These are phyloP conservation scores for Dactylellina leptospora DNA, from an alignment of 2,329 filamentous ascomycete species.

Conservation along the genomic window DNA sequence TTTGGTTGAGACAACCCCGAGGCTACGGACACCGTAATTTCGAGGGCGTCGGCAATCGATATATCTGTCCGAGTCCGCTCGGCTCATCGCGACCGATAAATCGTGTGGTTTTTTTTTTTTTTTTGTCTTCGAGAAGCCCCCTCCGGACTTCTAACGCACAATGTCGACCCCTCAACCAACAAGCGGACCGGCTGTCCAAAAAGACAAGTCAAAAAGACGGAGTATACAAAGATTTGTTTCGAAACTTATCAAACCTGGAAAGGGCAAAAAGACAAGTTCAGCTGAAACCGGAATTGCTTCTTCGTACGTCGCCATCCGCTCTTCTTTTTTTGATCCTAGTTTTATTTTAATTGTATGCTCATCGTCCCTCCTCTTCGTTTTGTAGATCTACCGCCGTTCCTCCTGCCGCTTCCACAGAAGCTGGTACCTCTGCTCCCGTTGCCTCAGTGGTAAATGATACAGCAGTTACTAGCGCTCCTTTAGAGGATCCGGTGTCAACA, in stretches of 20 bases:
- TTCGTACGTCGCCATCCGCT: conserved; percentile 16
- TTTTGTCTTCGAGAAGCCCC: too few relatives aligned
- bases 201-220: conserved; percentile 36
- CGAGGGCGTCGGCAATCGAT: too few relatives aligned
- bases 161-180: conserved; percentile 47
- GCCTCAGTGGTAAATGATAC: not conserved
- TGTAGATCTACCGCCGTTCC: not conserved
- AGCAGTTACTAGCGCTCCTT: conserved; percentile 4
- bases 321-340: not conserved
- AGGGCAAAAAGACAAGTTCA: conserved; percentile 7
- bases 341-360: not conserved
- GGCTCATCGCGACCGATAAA: not conserved
- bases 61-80: too few relatives aligned
- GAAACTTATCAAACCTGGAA: conserved; percentile 25
- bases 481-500: conserved; percentile 8
- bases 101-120: too few relatives aligned
- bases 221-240: conserved; percentile 46
- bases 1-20: too few relatives aligned
- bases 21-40: too few relatives aligned
- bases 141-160: too few relatives aligned
- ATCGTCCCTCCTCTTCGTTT: not conserved
- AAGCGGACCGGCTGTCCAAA: conserved; percentile 6
- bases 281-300: conserved; percentile 4
- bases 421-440: not conserved
- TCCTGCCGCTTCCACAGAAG: conserved; percentile 2